A percentile compares a stretch with the other conserved stretches of the same genome.
phyloP scores from a whole-genome alignment of 2,329 filamentous ascomycete genomes.

The Aspergillus sp. region DNA sequence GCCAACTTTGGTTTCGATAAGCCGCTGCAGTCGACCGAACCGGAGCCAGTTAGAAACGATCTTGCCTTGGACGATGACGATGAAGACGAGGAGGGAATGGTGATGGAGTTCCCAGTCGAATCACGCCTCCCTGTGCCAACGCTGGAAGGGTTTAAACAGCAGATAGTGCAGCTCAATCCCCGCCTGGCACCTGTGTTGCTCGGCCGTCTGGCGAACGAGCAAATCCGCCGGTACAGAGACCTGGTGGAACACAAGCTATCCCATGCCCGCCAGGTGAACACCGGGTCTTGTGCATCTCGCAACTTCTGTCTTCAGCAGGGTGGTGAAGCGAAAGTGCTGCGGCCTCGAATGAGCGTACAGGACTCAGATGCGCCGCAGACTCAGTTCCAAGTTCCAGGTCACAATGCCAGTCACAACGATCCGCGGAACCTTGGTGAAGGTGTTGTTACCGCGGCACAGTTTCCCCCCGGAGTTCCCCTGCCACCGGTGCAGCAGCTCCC shows the following conservation, averaged over 20 bases:
- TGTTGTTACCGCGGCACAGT: conserved; percentile 61
- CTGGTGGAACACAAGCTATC: conserved; percentile 62
- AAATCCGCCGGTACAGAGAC: conserved; percentile 68
- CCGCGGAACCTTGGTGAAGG: conserved; percentile 60
- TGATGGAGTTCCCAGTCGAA: conserved; percentile 53
- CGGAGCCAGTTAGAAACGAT: conserved; percentile 26
- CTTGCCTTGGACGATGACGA: conserved; percentile 48
- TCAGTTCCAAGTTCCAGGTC: conserved; percentile 48
- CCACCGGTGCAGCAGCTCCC: conserved; percentile 70
- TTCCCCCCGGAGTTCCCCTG: conserved; percentile 71
- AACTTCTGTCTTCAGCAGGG: conserved; percentile 58
- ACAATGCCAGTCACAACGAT: conserved; percentile 55
- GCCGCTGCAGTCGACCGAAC: conserved; percentile 7
- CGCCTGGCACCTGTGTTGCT: conserved; percentile 59
- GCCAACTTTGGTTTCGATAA: conserved; percentile 41
- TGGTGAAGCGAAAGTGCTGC: conserved; percentile 56
- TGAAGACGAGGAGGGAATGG: conserved; percentile 55
- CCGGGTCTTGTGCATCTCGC: conserved; percentile 52
- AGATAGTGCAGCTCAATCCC: conserved; percentile 69
- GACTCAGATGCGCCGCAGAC: conserved; percentile 50
- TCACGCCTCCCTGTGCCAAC: conserved; percentile 64
- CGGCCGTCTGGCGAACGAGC: conserved; percentile 74
- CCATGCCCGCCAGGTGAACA: conserved; percentile 55
- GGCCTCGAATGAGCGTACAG: conserved; percentile 45
- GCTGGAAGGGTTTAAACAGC: conserved; percentile 65